Base-by-base conservation (phyloP, 2,329 filamentous ascomycete species). In the Coccinonectria pachysandricola region DNA sequence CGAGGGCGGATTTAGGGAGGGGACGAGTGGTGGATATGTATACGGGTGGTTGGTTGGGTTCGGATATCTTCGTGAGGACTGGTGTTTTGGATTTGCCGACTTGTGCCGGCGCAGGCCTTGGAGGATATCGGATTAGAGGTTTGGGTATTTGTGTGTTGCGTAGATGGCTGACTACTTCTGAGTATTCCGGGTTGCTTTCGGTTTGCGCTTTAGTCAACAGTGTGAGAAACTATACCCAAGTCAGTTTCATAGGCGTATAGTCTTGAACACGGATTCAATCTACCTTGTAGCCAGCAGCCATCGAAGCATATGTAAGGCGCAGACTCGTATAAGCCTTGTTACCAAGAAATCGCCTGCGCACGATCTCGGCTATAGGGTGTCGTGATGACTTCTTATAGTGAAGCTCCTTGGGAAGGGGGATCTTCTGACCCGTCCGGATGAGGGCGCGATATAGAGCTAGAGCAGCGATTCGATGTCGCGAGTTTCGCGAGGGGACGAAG, bases 381-480 rank as follows among this genome's bases (percentile, higher is more conserved):
- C 70, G 57, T 45, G 59, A 42, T 7, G 7, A 7, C 10, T 7
- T 10, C 7, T 7, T 10, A n/a, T n/a, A n/a, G 7, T 7, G 7
- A 10, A 19, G 17, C 10, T 19, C 7, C 7, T 10, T 19, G 2
- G 70, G 64, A 2, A 82, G 54, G 2, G 65, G 56, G 17, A 79
- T 54, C 20, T 53, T 58, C 15, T 58, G 51, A 32, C 64, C 72
- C 53, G 72, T 66, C 35, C 64, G 64, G 27, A 85, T 56, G 29
- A 88, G 69, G 18, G 79, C 74, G 36, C 77, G 69, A 56, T 79
- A 87, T 24, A 88, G 71, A 26, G 80, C 77, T 36, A 82, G 65
- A 47, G 72, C 68, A 45, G 70, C 69, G 43, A 45, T 49, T 34
- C 70, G 62, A 46, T 75, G 70, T 35, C 65, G 64, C 42, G 64